Evolutionary conservation across 192 early-diverging fungal species (phyloP).

Genomic region (Backusella mclennaniae): DNA sequence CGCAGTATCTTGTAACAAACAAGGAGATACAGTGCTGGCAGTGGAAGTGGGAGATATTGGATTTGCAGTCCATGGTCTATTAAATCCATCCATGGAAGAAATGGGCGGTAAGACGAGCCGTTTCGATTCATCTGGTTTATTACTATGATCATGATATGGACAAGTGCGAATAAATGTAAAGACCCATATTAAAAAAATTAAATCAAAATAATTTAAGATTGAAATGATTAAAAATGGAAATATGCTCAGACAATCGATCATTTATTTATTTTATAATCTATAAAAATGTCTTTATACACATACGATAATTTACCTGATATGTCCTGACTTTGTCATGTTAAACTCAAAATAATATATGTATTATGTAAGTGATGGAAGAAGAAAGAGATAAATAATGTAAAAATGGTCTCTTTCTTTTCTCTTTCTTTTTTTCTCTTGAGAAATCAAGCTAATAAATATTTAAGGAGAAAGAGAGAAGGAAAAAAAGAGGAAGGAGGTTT

Average conservation of each 20-base stretch:
- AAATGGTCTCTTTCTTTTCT: background rate
- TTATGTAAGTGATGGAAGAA: background rate
- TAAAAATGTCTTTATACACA: background rate
- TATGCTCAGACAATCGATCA: background rate
- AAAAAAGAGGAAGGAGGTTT: background rate
- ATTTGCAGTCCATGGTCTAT: background rate
- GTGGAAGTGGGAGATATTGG: background rate
- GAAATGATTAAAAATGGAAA: background rate
- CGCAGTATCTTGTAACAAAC: background rate
- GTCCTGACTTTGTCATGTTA: background rate
- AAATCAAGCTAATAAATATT: background rate
- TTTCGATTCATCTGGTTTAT: constrained; percentile 1
- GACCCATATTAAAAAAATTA: background rate
- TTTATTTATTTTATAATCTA: background rate
- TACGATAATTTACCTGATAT: background rate
- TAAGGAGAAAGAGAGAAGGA: background rate
- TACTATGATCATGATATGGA: background rate
- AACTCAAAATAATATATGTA: background rate
- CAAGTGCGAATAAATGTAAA: background rate
- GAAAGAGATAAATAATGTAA: background rate
- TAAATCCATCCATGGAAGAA: constrained; percentile 10
- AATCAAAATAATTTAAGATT: background rate
- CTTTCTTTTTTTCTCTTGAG: background rate
- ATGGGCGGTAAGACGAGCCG: constrained; percentile 7
- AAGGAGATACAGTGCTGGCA: background rate